These are phyloP conservation scores for Crepidotus sp. DNA, from an alignment of 1,284 basidiomycete species.

Conservation along the genomic window DNA sequence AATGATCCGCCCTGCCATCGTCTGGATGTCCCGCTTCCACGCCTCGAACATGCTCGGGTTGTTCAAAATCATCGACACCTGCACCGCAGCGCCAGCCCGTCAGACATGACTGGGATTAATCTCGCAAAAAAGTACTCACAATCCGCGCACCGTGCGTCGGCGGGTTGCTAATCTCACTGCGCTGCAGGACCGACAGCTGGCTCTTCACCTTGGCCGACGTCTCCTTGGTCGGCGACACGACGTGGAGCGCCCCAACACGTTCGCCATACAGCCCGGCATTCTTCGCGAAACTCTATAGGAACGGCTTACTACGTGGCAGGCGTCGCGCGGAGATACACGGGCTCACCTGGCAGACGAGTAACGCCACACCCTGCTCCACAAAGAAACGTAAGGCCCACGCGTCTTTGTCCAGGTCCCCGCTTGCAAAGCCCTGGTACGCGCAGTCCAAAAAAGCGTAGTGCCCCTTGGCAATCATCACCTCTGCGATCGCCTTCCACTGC, in stretches of 20 bases:
- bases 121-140: conserved; percentile 39
- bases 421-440: conserved; percentile 92
- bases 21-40: conserved; percentile 86
- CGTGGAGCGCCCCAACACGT: conserved; percentile 79
- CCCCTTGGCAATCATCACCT: conserved; percentile 64
- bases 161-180: conserved; percentile 91
- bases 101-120: not conserved
- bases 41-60: conserved; percentile 64
- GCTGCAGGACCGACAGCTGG: conserved; percentile 80
- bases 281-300: conserved; percentile 90
- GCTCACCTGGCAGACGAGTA: conserved; percentile 81
- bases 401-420: conserved; percentile 72
- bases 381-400: conserved; percentile 75
- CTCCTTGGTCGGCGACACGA: conserved; percentile 55
- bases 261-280: conserved; percentile 93
- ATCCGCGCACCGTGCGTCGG: conserved; percentile 85
- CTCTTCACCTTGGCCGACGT: conserved; percentile 68
- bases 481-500: conserved; percentile 81
- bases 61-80: conserved; percentile 78
- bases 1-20: conserved; percentile 90
- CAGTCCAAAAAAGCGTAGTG: conserved; percentile 94
- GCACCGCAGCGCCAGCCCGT: conserved; percentile 2
- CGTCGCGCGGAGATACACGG: not conserved
- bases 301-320: conserved; percentile 1
- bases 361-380: conserved; percentile 60